Evolutionary conservation across 495 filamentous ascomycete species (phyloP).

Genomic region (Neurospora tetraspora): DNA sequence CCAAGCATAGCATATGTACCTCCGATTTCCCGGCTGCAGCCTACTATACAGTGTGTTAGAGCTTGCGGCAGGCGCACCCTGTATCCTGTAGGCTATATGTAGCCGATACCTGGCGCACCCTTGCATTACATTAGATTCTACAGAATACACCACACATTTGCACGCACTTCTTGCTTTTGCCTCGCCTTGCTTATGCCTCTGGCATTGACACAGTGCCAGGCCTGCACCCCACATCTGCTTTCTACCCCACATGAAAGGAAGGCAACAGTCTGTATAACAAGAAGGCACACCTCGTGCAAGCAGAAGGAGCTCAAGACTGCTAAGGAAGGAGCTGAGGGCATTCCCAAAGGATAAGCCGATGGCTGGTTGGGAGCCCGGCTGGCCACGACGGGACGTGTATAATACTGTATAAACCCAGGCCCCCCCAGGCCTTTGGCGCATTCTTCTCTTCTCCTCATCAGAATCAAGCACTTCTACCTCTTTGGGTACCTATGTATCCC

Average conservation of each 20-base stretch:
- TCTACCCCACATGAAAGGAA: neutral
- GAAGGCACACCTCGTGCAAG: neutral
- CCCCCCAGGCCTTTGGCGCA: neutral
- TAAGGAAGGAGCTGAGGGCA: neutral
- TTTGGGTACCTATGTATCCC: neutral
- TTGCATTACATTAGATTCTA: no score
- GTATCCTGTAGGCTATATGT: no score
- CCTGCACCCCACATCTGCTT: neutral
- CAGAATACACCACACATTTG: no score
- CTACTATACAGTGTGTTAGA: no score
- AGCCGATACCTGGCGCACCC: no score
- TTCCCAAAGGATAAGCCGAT: neutral
- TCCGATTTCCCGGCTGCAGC: no score
- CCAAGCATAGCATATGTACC: no score
- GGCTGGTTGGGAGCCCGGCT: neutral
- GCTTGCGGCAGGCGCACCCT: no score
- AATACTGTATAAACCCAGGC: neutral
- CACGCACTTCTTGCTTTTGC: no score
- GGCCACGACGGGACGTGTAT: neutral
- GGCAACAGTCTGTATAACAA: neutral
- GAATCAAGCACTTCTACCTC: neutral
- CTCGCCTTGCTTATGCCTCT: no score
- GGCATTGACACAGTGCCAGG: neutral
- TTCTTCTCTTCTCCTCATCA: neutral
- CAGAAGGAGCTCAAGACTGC: neutral